A percentile compares a stretch with the other conserved stretches of the same genome.
These are phyloP conservation scores for Colletotrichum abscissum DNA, from an alignment of 2,329 filamentous ascomycete species.

Conservation along the genomic window DNA sequence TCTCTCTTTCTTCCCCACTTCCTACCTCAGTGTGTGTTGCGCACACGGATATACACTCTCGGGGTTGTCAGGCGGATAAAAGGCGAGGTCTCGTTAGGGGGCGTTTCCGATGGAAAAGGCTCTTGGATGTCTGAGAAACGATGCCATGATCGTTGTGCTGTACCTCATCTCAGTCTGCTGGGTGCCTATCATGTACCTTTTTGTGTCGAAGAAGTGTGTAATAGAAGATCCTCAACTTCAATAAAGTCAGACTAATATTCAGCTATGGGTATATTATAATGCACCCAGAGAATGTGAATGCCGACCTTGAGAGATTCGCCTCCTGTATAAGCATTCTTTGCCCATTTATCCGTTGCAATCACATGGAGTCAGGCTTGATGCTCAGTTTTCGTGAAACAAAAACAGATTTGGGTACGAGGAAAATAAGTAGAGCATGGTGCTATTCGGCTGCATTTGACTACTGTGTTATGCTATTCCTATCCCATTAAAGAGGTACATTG, in stretches of 20 bases:
- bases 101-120: constrained; percentile 7
- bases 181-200: constrained; percentile 10
- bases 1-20: not conserved
- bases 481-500: not conserved
- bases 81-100: constrained; percentile 2
- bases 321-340: not conserved
- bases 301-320: not conserved
- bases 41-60: constrained; percentile 7
- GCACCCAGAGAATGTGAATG: not conserved
- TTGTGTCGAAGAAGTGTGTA: constrained; percentile 7
- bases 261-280: not conserved
- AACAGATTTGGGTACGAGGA: not conserved
- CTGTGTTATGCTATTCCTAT: not conserved
- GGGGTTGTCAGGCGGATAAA: not conserved
- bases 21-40: not conserved
- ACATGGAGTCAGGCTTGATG: not conserved
- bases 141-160: not conserved
- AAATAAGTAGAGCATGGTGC: not conserved
- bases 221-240: constrained; percentile 24
- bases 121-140: constrained; percentile 2
- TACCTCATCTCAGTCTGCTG: not conserved
- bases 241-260: not conserved
- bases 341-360: not conserved
- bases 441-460: not conserved
- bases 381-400: not conserved